These are phyloP conservation scores for Raphidocelis subcapitata DNA, from an alignment of 139 green algal species.

Conservation along the genomic window DNA sequence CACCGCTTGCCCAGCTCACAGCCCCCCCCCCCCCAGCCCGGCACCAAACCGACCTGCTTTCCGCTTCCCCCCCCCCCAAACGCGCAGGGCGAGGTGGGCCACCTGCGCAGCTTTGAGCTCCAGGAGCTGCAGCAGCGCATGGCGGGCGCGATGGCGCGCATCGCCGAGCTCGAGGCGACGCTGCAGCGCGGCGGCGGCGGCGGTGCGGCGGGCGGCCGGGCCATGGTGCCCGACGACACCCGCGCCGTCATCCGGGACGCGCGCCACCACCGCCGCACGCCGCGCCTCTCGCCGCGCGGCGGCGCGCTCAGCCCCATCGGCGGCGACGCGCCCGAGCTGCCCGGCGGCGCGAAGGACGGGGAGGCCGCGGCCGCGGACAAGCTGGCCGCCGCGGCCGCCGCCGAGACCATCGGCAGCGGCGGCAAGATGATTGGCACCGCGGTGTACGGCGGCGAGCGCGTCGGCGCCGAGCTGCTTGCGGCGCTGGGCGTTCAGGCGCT, in stretches of 20 bases:
- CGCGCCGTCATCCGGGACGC: conserved; percentile 25
- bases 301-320: conserved; percentile 18
- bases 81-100: conserved; percentile 36
- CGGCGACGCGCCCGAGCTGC: neutral
- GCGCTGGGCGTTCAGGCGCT: conserved; percentile 48
- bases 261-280: conserved; percentile 8
- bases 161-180: conserved; percentile 51
- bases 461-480: conserved; percentile 2
- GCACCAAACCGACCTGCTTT: no score
- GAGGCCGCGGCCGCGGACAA: neutral
- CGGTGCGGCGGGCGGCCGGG: neutral
- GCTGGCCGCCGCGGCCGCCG: neutral
- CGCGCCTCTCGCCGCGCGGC: conserved; percentile 19
- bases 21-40: no score
- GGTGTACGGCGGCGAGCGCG: neutral
- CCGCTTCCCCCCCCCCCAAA: neutral
- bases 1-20: no score
- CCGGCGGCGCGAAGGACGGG: no score
- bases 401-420: neutral
- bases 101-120: conserved; percentile 43
- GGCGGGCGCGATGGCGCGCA: conserved; percentile 49
- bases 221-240: conserved; percentile 17
- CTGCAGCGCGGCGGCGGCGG: conserved; percentile 23
- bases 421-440: conserved; percentile 17
- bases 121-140: conserved; percentile 58